A percentile compares a stretch with the other conserved stretches of the same genome.
Conservation (phyloP, 73 alveolate genomes). For the Paramecium tetraurelia region DNA sequence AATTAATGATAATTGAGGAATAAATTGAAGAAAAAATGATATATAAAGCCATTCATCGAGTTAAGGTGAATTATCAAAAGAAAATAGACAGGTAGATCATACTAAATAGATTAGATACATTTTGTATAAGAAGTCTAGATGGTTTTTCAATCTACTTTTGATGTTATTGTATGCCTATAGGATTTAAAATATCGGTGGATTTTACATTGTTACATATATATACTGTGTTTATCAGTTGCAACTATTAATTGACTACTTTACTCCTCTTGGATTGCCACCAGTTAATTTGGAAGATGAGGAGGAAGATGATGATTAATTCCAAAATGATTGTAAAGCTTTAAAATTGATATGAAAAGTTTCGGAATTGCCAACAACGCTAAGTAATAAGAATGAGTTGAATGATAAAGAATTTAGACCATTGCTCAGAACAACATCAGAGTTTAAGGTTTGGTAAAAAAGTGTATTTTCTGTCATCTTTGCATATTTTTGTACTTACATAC, state of each 20-base stretch:
- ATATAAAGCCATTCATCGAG: neutral
- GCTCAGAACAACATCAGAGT: neutral
- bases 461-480: neutral
- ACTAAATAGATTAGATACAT: conserved; percentile 1
- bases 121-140: conserved; percentile 6
- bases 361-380: conserved; percentile 25
- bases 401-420: neutral
- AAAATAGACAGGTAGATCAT: neutral
- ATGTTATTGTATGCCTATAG: neutral
- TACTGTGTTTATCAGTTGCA: neutral
- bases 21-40: neutral
- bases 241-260: neutral
- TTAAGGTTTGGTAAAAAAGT: neutral
- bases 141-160: neutral
- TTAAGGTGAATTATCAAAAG: neutral
- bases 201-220: neutral
- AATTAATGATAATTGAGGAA: neutral
- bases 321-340: conserved; percentile 27
- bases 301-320: neutral
- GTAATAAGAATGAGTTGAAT: neutral
- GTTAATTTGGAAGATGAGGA: conserved; percentile 21
- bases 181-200: neutral
- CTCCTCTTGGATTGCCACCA: conserved; percentile 47
- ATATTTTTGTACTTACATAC: neutral
- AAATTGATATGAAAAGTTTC: neutral